Base-by-base conservation (phyloP, 2,329 filamentous ascomycete species). In the Curvularia hawaiiensis region DNA sequence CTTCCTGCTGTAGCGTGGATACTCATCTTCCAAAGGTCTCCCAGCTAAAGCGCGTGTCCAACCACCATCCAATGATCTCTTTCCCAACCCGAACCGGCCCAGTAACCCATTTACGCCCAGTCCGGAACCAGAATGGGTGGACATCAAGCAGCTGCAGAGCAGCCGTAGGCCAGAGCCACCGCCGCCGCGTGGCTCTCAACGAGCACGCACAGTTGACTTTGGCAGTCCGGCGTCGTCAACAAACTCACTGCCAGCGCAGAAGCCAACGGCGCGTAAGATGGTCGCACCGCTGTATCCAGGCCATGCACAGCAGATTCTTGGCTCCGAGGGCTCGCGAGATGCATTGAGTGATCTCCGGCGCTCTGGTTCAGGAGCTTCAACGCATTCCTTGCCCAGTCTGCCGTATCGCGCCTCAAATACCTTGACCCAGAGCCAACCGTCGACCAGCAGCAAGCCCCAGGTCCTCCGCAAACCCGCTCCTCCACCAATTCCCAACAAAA, bases 51-150 rank as follows among this genome's bases (percentile, higher is more conserved):
- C 92, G 6, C 83, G 84, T 16, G 79, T 96, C 38, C 81, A 83
- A 58, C 86, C 90, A 9, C 90, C 92, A 0, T 82, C 83, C 39
- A 79, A 81, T 9, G 81, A 84, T 11, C 83, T 87, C 66, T 79
- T 87, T 2, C 83, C 91, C 22, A 97, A 97, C 72, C 86, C 89
- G 1, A 83, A 86, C 31, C 85, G 91, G 47, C 85, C 87, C 12
- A 86, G 90, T 0, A 98, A 98, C 68, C 95, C 95, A 0, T 98
- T 96, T 74, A 84, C 83, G 1, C 80, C 84, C 0, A 88, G 85
- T 1, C 83, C 88, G 31, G 91, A 96, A 74, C 85, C 89, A 10
- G 93, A 97, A 69, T 98, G 95, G 95, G 86, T 96, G 35, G 77
- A 80, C 57, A 76, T 82, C 4, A 67, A 65, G 54, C 64, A 64